phyloP scores from a whole-genome alignment of 345 rosid genomes.

The Sonneratia alba region DNA sequence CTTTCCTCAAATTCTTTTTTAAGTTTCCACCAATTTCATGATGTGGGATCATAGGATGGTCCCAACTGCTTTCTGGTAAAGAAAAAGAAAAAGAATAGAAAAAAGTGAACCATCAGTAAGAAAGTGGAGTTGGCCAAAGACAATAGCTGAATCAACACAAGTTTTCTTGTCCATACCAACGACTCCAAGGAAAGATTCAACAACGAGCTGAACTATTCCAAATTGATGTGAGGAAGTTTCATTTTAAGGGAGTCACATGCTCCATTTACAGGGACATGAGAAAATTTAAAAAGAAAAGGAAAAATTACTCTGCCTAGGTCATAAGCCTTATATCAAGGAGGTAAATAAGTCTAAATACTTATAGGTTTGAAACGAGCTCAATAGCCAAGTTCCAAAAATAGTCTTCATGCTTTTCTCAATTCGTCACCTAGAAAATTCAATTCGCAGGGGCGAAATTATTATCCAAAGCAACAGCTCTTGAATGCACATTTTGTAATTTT shows the following conservation, averaged over 20 bases:
- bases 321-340: not conserved
- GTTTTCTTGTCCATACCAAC: not conserved
- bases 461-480: not conserved
- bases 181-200: not conserved
- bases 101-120: not conserved
- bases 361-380: conserved; percentile 54
- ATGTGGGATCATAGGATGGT: conserved; percentile 65
- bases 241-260: not conserved
- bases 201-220: not conserved
- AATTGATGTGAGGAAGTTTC: not conserved
- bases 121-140: not conserved
- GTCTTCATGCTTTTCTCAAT: conserved; percentile 72
- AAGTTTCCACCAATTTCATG: conserved; percentile 79
- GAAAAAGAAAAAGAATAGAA: not conserved
- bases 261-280: not conserved
- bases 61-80: conserved; percentile 69
- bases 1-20: conserved; percentile 57
- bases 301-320: not conserved
- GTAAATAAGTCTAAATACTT: conserved; percentile 27
- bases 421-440: conserved; percentile 55
- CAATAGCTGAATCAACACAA: not conserved
- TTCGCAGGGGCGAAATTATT: conserved; percentile 16
- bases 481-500: not conserved
- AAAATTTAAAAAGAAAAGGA: not conserved
- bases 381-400: conserved; percentile 61